phyloP scores from a whole-genome alignment of 2,329 filamentous ascomycete genomes.

The Trichoderma sp. region DNA sequence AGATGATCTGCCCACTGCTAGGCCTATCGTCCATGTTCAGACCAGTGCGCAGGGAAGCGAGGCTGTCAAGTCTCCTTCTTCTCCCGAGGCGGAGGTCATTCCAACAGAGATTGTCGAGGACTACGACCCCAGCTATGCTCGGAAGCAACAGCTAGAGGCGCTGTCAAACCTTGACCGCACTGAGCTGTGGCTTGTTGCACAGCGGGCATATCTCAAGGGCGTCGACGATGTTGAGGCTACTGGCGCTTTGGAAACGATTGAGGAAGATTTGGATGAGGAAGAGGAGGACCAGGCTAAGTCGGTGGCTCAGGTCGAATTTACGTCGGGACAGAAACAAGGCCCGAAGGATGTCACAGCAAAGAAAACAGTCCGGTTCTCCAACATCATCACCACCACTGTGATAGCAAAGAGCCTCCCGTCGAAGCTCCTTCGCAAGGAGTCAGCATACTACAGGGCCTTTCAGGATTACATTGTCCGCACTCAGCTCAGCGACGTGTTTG shows the following conservation, averaged over 20 bases:
- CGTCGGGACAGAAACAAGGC: constrained; percentile 31
- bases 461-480: constrained; percentile 70
- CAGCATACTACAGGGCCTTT: constrained; percentile 87
- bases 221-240: constrained; percentile 54
- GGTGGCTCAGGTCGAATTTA: constrained; percentile 35
- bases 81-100: constrained; percentile 57
- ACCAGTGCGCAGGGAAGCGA: constrained; percentile 40
- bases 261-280: constrained; percentile 34
- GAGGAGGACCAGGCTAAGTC: constrained; percentile 27
- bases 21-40: constrained; percentile 47
- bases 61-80: constrained; percentile 41
- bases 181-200: constrained; percentile 80
- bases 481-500: constrained; percentile 73
- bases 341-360: constrained; percentile 49
- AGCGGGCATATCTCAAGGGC: constrained; percentile 74
- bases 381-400: constrained; percentile 50
- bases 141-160: constrained; percentile 70
- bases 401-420: constrained; percentile 55
- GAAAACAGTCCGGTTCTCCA: constrained; percentile 77
- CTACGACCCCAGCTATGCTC: constrained; percentile 74
- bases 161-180: constrained; percentile 81
- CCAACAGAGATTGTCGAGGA: constrained; percentile 68
- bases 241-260: constrained; percentile 43
- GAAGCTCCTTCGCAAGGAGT: constrained; percentile 62
- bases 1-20: constrained; percentile 69